phyloP scores from a whole-genome alignment of 2,329 filamentous ascomycete species.

The Sporothrix dimorphospora region DNA sequence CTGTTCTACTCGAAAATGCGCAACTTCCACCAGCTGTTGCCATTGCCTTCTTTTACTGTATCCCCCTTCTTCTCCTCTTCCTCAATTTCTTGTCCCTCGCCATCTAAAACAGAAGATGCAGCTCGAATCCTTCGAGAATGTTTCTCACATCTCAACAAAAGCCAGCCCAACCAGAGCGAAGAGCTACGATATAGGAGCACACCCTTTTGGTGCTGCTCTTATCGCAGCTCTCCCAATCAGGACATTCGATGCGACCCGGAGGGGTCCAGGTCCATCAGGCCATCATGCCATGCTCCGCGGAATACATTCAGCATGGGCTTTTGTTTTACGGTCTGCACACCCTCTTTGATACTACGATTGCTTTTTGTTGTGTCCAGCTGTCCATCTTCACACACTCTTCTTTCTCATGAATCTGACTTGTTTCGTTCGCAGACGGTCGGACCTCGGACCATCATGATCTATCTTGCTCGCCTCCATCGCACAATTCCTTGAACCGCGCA shows the following conservation, averaged over 20 bases:
- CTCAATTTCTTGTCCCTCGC: background rate
- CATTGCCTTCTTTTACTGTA: background rate
- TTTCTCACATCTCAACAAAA: background rate
- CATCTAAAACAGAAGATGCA: background rate
- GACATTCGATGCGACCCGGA: slow-evolving; percentile 21
- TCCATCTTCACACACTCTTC: background rate
- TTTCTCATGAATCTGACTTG: background rate
- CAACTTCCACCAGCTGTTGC: background rate
- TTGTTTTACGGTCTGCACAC: slow-evolving; percentile 13
- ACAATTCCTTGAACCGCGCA: slow-evolving; percentile 13
- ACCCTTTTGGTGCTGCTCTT: slow-evolving; percentile 8
- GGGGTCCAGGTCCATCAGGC: background rate
- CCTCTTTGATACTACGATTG: background rate
- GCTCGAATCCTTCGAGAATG: background rate
- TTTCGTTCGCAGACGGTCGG: background rate
- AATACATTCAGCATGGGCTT: background rate
- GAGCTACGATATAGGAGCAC: background rate
- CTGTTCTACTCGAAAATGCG: background rate
- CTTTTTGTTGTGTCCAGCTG: background rate
- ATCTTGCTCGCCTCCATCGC: background rate
- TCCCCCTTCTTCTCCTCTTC: background rate
- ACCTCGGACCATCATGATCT: background rate
- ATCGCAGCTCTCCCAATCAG: slow-evolving; percentile 23
- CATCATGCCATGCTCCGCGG: background rate
- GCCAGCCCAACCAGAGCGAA: background rate